Conservation (phyloP, 768 basidiomycete genomes). For the Tylopilus balloui region DNA sequence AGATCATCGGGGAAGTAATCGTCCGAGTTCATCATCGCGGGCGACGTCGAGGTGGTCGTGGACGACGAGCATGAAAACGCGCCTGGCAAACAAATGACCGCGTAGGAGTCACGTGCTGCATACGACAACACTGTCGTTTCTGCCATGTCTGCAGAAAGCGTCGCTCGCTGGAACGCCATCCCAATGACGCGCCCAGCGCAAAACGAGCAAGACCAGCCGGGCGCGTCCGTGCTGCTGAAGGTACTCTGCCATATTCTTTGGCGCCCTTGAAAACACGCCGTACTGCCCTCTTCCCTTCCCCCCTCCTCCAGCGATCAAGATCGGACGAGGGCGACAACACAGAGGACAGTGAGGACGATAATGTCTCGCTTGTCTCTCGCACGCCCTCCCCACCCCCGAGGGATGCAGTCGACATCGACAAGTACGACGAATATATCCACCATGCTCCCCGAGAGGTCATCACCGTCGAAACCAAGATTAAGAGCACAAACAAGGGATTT, state of each 20-base stretch:
- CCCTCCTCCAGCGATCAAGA: conserved; percentile 61
- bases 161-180: conserved; percentile 73
- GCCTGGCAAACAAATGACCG: neutral
- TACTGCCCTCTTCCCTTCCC: conserved; percentile 52
- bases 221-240: conserved; percentile 44
- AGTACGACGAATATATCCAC: conserved; percentile 62
- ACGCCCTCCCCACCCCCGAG: conserved; percentile 62
- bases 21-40: conserved; percentile 64
- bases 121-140: too few relatives aligned
- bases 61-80: neutral
- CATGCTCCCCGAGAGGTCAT: conserved; percentile 57
- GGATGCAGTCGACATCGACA: conserved; percentile 53
- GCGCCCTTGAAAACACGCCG: conserved; percentile 40
- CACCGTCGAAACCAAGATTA: conserved; percentile 79
- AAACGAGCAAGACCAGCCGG: conserved; percentile 19
- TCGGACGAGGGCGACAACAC: conserved; percentile 31
- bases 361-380: conserved; percentile 69
- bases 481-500: conserved; percentile 76
- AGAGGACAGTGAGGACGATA: conserved; percentile 56
- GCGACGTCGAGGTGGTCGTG: conserved; percentile 2
- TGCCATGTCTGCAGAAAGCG: conserved; percentile 59
- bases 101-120: conserved; percentile 14
- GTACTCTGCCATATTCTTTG: conserved; percentile 58
- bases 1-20: conserved; percentile 68
- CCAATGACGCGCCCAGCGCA: conserved; percentile 40